Evolutionary conservation across 1,284 basidiomycete species (phyloP), one percentile per base, ranked within the genome.

Genomic region (Sporisorium exsertum): DNA sequence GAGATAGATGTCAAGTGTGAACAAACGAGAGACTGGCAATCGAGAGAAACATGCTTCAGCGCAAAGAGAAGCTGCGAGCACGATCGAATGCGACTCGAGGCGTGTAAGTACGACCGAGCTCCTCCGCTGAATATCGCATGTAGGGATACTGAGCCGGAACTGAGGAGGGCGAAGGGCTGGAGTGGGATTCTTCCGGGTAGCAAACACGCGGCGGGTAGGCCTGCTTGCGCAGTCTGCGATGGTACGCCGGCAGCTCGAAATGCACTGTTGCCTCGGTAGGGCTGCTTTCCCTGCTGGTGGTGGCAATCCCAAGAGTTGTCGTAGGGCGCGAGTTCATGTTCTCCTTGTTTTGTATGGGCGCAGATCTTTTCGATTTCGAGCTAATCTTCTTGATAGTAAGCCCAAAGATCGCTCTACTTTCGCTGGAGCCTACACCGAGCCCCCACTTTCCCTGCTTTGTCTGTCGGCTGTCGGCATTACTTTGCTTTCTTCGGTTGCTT

Each of bases 141-240:
- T 45, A 42, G 10, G 27, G 27, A 45, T 10, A 12, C 18, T 20
- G 32, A 22, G 16, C 10, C 49, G 49, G 9, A 13, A 51, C 13
- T n/a, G 16, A 18, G 24, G 12, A 5, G 15, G 18, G 6, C 42
- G 29, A 46, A 0, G n/a, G n/a, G 8, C n/a, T 18, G 26, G 29
- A 22, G 22, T 35, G 16, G 15, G 43, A 32, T 12, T n/a, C 22
- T 22, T 24, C 20, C 5, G 43, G 9, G 22, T 72, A 72, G 40
- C 56, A 56, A 3, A 72, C 69, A 1, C 69, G 69, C 15, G 69
- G 69, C 0, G 69, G 69, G n/a, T 66, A 66, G 22, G 46, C 33
- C 18, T 63, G 63, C 59, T 72, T 72, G 32, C 69, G 69, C 18
- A 72, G 54, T 33, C 42, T 37, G n/a, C 69, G 69, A 45, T 66